phyloP scores from a whole-genome alignment of 306 rosid species.

The Ormosia emarginata region DNA sequence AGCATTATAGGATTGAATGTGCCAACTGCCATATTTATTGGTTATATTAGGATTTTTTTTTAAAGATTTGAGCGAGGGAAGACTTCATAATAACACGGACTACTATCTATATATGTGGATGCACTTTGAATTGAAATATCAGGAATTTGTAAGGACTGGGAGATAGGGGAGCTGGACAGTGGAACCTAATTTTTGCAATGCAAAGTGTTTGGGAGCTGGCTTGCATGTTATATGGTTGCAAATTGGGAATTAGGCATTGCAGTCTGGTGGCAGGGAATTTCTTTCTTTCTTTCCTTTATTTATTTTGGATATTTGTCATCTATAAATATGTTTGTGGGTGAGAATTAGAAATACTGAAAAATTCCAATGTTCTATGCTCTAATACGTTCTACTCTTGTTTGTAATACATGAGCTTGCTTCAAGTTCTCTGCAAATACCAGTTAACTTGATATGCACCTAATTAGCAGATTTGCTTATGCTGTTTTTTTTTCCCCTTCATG shows the following conservation, averaged over 20 bases:
- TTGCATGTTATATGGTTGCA: constrained; percentile 11
- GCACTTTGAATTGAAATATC: background rate
- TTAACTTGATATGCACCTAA: background rate
- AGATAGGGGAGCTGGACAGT: constrained; percentile 9
- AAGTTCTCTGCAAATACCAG: constrained; percentile 5
- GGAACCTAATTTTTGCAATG: background rate
- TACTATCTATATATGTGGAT: background rate
- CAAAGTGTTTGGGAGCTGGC: background rate
- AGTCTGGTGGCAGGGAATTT: constrained; percentile 3
- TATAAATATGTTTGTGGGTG: background rate
- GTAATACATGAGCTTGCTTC: background rate
- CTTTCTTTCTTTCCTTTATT: background rate
- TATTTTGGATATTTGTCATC: background rate
- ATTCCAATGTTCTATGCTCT: background rate
- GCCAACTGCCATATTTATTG: constrained; percentile 2
- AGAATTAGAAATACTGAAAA: constrained; percentile 5
- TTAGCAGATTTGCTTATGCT: background rate
- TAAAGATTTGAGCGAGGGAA: background rate
- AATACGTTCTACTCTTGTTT: background rate
- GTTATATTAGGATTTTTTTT: background rate
- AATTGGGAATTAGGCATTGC: constrained; percentile 4
- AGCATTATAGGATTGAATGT: background rate
- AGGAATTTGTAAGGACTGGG: background rate
- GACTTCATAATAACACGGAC: background rate
- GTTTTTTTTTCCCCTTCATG: constrained; percentile 10